Evolutionary conservation across 371 early-diverging fungal genomes (phyloP).

Genomic region (Circinella minor): DNA sequence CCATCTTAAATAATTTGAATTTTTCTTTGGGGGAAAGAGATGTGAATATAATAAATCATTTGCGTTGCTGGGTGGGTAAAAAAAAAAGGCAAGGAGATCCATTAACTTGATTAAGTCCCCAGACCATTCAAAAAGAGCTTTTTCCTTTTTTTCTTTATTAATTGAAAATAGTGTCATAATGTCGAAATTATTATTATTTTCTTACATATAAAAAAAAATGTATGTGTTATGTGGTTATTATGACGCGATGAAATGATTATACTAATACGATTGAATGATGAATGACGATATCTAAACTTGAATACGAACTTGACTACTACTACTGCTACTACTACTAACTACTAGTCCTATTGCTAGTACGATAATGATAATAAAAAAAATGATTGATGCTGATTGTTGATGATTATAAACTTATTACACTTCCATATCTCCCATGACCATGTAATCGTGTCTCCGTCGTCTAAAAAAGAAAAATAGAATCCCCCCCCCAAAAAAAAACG

Average conservation of each 20-base stretch:
- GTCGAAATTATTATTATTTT: constrained; percentile 9
- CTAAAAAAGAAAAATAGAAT: background rate
- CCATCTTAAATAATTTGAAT: background rate
- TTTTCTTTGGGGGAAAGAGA: constrained; percentile 4
- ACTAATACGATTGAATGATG: too few relatives aligned
- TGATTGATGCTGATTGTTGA: background rate
- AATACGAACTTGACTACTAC: too few relatives aligned
- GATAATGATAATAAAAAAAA: too few relatives aligned
- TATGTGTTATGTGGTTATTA: too few relatives aligned
- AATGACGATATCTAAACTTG: too few relatives aligned
- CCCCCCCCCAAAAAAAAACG: background rate
- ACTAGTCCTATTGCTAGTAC: too few relatives aligned
- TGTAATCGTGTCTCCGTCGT: constrained; percentile 40
- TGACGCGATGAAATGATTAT: too few relatives aligned
- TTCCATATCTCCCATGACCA: constrained; percentile 53
- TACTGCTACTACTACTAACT: too few relatives aligned
- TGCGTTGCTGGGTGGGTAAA: background rate
- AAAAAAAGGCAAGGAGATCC: background rate
- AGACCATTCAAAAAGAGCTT: too few relatives aligned
- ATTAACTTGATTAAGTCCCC: too few relatives aligned
- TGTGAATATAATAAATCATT: background rate
- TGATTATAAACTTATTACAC: background rate
- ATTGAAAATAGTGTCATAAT: constrained; percentile 8
- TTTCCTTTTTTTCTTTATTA: too few relatives aligned
- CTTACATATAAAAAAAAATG: background rate